Evolutionary conservation across 805 yeast genomes (phyloP).

Genomic region (Suhomyces pyralidae): DNA sequence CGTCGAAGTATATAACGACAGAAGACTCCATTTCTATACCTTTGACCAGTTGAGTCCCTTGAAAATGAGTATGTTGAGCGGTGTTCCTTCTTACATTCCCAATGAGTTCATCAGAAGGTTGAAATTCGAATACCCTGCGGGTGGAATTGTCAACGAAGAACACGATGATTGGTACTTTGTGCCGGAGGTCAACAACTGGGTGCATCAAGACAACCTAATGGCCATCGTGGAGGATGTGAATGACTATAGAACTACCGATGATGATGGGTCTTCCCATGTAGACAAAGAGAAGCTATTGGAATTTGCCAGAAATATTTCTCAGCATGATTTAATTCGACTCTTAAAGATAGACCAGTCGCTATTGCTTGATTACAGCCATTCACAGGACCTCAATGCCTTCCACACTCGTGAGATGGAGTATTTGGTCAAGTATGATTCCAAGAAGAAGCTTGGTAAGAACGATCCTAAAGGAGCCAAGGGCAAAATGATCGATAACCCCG

Average conservation of each 20-base stretch:
- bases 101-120: conserved; percentile 6
- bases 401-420: conserved; percentile 17
- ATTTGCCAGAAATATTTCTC: conserved; percentile 21
- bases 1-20: conserved; percentile 15
- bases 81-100: conserved; percentile 17
- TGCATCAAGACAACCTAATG: conserved; percentile 8
- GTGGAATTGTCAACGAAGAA: conserved; percentile 1
- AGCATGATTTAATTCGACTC: conserved; percentile 19
- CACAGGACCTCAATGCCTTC: conserved; percentile 14
- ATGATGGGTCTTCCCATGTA: conserved; percentile 3
- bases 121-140: conserved; percentile 3
- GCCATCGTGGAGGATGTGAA: conserved; percentile 4
- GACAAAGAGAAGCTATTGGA: conserved; percentile 11
- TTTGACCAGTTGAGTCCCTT: conserved; percentile 17
- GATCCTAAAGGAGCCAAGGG: conserved; percentile 1
- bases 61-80: conserved; percentile 15
- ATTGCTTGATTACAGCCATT: conserved; percentile 17
- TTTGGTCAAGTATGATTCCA: conserved; percentile 11
- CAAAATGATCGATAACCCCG: neutral
- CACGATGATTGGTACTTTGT: conserved; percentile 15
- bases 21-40: conserved; percentile 16
- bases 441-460: neutral
- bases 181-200: conserved; percentile 19
- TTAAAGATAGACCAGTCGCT: conserved; percentile 19
- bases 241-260: neutral